A percentile compares a stretch with the other conserved stretches of the same genome.
phyloP scores from a whole-genome alignment of 306 rosid species.

The Prunus davidiana region DNA sequence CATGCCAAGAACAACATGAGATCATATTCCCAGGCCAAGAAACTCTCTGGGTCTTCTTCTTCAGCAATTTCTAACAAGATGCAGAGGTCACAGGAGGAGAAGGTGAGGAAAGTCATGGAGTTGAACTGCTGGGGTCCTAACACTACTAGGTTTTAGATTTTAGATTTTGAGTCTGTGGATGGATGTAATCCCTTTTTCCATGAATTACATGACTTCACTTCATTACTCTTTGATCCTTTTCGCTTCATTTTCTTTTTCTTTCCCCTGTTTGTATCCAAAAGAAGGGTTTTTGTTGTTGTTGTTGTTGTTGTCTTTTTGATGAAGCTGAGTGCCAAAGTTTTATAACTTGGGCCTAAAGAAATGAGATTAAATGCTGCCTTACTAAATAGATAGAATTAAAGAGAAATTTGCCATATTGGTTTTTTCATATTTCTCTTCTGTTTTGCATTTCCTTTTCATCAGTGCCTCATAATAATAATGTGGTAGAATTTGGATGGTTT shows the following conservation, averaged over 20 bases:
- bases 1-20: slow-evolving; percentile 60
- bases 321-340: background rate
- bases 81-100: slow-evolving; percentile 48
- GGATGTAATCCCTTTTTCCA: background rate
- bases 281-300: no score
- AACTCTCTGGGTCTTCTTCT: slow-evolving; percentile 40
- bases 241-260: background rate
- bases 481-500: no score
- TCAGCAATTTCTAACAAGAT: slow-evolving; percentile 44
- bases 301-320: background rate
- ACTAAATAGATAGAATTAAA: no score
- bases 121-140: slow-evolving; percentile 74
- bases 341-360: no score
- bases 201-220: background rate
- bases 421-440: no score
- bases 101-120: slow-evolving; percentile 60
- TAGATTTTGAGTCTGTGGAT: background rate
- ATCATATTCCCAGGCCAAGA: slow-evolving; percentile 54
- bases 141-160: slow-evolving; percentile 55
- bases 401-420: no score
- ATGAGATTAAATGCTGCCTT: no score
- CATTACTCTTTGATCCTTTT: background rate
- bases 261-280: background rate
- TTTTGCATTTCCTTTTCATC: no score
- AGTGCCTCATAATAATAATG: no score